These are phyloP conservation scores for Aegilops sharonensis DNA, from an alignment of 176 grass and related monocot species.

Conservation along the genomic window DNA sequence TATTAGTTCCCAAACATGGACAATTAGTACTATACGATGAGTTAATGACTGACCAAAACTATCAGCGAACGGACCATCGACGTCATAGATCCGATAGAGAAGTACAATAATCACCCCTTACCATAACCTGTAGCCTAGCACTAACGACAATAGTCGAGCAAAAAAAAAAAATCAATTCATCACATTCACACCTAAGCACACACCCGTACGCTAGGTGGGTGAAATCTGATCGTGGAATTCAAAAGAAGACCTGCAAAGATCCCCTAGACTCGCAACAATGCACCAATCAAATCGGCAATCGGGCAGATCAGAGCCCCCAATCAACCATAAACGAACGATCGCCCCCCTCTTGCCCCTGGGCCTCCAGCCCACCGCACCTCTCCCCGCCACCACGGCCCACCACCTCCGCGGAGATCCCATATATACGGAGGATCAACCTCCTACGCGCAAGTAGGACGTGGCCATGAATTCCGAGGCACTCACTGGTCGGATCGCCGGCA, in stretches of 20 bases:
- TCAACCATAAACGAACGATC: background rate
- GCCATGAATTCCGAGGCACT: conserved; percentile 63
- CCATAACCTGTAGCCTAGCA: background rate
- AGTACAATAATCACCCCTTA: background rate
- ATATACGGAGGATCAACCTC: background rate
- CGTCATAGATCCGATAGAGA: background rate
- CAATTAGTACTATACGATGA: background rate
- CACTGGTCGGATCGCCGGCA: conserved; percentile 34
- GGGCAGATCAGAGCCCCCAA: conserved; percentile 18
- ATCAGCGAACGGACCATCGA: background rate
- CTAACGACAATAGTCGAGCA: background rate
- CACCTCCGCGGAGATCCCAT: background rate
- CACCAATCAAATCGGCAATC: background rate
- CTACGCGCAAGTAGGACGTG: background rate
- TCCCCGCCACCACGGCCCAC: conserved; percentile 37
- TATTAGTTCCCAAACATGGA: background rate
- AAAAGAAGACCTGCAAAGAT: background rate
- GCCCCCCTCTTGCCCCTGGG: conserved; percentile 14
- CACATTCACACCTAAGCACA: background rate
- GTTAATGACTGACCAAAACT: background rate
- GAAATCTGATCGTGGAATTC: background rate
- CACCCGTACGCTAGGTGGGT: background rate
- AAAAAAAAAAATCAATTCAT: background rate
- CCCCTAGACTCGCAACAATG: background rate
- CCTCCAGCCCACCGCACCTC: conserved; percentile 46